These are phyloP conservation scores for Kingdonia uniflora DNA, from an alignment of 164 flowering plant genomes.

Conservation along the genomic window DNA sequence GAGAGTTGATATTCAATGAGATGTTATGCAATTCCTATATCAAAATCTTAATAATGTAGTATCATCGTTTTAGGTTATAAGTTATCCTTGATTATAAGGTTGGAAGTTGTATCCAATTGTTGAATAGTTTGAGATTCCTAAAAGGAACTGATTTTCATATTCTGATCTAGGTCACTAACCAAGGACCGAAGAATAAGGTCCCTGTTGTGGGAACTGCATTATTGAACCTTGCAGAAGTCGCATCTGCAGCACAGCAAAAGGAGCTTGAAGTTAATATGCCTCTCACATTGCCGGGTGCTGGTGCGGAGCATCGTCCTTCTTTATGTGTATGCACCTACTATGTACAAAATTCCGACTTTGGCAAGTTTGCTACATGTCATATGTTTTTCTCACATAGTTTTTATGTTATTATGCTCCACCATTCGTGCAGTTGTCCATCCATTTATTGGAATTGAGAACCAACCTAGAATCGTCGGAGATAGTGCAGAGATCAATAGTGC, in stretches of 20 bases:
- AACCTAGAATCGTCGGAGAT: conserved; percentile 41
- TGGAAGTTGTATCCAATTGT: too few species aligned
- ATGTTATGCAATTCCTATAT: too few species aligned
- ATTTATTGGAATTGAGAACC: conserved; percentile 56
- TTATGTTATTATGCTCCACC: conserved; percentile 8
- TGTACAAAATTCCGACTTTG: too few species aligned
- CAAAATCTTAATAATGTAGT: too few species aligned
- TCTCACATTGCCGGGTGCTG: conserved; percentile 23
- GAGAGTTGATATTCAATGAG: too few species aligned
- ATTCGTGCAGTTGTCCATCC: conserved; percentile 40
- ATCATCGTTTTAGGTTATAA: too few species aligned
- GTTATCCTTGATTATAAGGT: too few species aligned
- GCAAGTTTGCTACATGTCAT: too few species aligned
- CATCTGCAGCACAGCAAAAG: conserved; percentile 39
- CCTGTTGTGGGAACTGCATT: conserved; percentile 50
- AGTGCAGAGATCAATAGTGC: conserved; percentile 40
- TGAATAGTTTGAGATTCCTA: too few species aligned
- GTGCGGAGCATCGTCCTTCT: conserved; percentile 37
- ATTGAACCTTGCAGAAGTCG: conserved; percentile 82
- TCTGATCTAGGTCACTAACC: conserved; percentile 41
- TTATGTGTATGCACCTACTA: conserved; percentile 49
- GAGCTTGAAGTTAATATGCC: conserved; percentile 58
- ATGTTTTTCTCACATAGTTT: too few species aligned
- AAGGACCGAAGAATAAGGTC: conserved; percentile 52
- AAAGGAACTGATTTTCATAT: conserved; percentile 1